Evolutionary conservation across 2,329 filamentous ascomycete species (phyloP).

Genomic region (Phyllosticta citrichinensis): DNA sequence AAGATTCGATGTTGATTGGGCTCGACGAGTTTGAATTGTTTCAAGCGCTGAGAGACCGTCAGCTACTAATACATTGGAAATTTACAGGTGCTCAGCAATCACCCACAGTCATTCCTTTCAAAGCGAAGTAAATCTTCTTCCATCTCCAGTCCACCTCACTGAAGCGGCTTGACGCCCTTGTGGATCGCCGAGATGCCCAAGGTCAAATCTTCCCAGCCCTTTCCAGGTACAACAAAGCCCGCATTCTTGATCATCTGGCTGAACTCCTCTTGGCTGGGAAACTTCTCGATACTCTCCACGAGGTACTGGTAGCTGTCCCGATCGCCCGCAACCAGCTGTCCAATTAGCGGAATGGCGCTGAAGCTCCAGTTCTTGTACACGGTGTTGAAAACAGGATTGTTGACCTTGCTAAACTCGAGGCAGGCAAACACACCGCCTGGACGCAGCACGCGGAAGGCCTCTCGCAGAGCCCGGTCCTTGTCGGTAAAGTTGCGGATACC

Average conservation of each 20-base stretch:
- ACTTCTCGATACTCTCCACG: slow-evolving; percentile 92
- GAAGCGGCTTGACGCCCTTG: slow-evolving; percentile 75
- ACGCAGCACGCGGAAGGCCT: slow-evolving; percentile 81
- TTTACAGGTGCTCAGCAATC: not conserved
- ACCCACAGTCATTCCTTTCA: not conserved
- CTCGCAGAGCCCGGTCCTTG: slow-evolving; percentile 69
- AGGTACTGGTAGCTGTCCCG: slow-evolving; percentile 96
- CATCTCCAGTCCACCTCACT: not conserved
- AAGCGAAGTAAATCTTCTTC: no score
- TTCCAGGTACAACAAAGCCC: slow-evolving; percentile 70
- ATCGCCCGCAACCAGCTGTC: slow-evolving; percentile 88
- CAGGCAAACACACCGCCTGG: slow-evolving; percentile 95
- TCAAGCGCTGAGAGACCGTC: not conserved
- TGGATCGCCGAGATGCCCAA: slow-evolving; percentile 92
- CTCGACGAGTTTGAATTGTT: not conserved
- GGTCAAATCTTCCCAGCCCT: slow-evolving; percentile 74
- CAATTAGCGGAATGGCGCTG: slow-evolving; percentile 84
- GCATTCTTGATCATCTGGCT: slow-evolving; percentile 71
- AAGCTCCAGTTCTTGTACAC: slow-evolving; percentile 97
- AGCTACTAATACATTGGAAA: not conserved
- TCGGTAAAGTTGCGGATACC: slow-evolving; percentile 96
- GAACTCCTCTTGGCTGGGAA: slow-evolving; percentile 80
- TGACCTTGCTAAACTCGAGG: slow-evolving; percentile 86
- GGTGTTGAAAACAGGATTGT: slow-evolving; percentile 66
- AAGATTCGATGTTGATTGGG: no score